A percentile compares a stretch with the other conserved stretches of the same genome.
Conservation (phyloP, 2,329 filamentous ascomycete genomes). For the Arthrobotrys pseudoclavata region DNA sequence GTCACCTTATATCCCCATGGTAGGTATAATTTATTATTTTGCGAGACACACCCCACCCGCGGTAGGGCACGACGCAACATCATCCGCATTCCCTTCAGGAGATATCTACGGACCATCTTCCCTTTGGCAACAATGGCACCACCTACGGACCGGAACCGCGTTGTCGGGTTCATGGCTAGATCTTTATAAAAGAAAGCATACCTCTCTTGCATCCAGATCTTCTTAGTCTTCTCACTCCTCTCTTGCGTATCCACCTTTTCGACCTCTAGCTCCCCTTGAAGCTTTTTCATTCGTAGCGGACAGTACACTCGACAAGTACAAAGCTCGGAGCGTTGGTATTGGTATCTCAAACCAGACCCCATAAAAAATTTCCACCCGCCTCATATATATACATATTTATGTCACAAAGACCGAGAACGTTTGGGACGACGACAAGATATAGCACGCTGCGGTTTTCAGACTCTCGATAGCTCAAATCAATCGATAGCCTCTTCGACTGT, state of each 20-base stretch:
- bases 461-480: conserved; percentile 37
- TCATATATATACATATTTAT: conserved; percentile 35
- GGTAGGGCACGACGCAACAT: conserved; percentile 60
- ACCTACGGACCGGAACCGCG: conserved; percentile 60
- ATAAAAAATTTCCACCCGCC: conserved; percentile 20
- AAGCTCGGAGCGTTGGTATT: conserved; percentile 33
- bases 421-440: conserved; percentile 57
- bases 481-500: conserved; percentile 32
- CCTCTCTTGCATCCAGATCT: conserved; percentile 44
- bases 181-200: conserved; percentile 59
- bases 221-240: conserved; percentile 39
- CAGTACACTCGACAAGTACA: conserved; percentile 23
- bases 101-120: conserved; percentile 60
- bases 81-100: conserved; percentile 60
- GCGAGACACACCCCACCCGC: conserved; percentile 57
- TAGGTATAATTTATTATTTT: conserved; percentile 60
- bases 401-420: conserved; percentile 41
- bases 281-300: conserved; percentile 23
- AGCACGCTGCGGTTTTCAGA: conserved; percentile 44
- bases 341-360: conserved; percentile 37
- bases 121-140: conserved; percentile 60
- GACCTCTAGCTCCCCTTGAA: conserved; percentile 35
- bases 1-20: conserved; percentile 60
- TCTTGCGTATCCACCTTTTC: conserved; percentile 53
- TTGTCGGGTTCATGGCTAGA: conserved; percentile 57